These are phyloP conservation scores for Crithidia fasciculata DNA, from an alignment of 208 protist genomes.

Conservation along the genomic window DNA sequence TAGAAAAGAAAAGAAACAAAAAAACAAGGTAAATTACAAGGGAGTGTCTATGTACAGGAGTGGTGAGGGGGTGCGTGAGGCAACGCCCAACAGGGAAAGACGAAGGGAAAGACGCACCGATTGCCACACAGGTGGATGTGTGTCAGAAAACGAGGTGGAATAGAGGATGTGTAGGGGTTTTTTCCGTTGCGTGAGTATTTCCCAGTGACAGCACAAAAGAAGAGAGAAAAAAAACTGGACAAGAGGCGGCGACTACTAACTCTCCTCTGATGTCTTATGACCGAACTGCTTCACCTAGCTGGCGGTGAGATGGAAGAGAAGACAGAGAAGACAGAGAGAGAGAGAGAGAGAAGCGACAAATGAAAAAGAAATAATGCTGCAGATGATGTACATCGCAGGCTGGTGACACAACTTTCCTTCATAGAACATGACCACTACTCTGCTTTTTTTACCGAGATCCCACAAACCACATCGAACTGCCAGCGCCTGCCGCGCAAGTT, in stretches of 20 bases:
- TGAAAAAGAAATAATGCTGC: not conserved
- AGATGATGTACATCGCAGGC: not conserved
- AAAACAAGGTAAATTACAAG: not conserved
- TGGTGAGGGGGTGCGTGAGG: not conserved
- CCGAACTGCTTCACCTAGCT: too few species aligned
- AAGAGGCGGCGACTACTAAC: not conserved
- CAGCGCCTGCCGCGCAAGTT: too few species aligned
- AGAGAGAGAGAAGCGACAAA: not conserved
- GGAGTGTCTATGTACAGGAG: constrained; percentile 9
- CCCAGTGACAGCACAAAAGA: too few species aligned
- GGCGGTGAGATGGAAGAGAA: not conserved
- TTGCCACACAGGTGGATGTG: too few species aligned
- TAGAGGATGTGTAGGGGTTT: too few species aligned
- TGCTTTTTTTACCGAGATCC: too few species aligned
- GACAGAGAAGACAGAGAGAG: not conserved
- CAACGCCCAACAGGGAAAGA: not conserved
- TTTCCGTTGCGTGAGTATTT: too few species aligned
- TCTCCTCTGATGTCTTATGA: too few species aligned
- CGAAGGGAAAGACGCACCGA: not conserved
- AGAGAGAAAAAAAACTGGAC: not conserved
- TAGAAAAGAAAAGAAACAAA: constrained; percentile 6
- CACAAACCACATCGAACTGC: too few species aligned
- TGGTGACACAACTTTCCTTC: not conserved
- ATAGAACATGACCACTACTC: not conserved
- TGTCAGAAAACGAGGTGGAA: too few species aligned